Percentiles rank a stretch among this genome's conserved stretches.
Evolutionary conservation across 148 eudicot genomes (phyloP).

Genomic region (Beta vulgaris): DNA sequence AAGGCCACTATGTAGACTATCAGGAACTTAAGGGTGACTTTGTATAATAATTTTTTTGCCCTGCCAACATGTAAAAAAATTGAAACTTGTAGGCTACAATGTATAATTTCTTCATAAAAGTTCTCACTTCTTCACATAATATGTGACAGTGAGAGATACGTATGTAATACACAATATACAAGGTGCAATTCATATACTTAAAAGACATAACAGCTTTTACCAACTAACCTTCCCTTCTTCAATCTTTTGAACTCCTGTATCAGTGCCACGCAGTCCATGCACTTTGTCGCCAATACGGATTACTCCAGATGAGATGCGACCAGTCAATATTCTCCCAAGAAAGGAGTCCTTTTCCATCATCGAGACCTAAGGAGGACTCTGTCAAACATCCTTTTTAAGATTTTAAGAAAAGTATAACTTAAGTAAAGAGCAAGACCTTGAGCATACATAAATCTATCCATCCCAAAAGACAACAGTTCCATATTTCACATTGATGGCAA

Average conservation of each 20-base stretch:
- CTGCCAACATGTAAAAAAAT: no score
- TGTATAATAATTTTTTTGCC: no score
- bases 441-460: neutral
- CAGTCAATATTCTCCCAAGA: slow-evolving; percentile 90
- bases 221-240: slow-evolving; percentile 91
- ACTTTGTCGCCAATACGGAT: slow-evolving; percentile 85
- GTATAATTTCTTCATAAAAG: no score
- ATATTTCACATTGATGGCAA: neutral
- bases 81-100: no score
- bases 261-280: slow-evolving; percentile 72
- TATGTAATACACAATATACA: neutral
- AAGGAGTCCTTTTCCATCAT: slow-evolving; percentile 96
- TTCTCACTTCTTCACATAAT: neutral
- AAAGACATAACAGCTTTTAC: neutral
- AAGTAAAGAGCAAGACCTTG: neutral
- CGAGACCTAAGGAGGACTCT: slow-evolving; percentile 81
- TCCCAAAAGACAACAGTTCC: neutral
- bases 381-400: slow-evolving; percentile 57
- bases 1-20: no score
- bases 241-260: slow-evolving; percentile 65
- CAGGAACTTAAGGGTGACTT: no score
- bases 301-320: slow-evolving; percentile 74
- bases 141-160: neutral
- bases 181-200: neutral
- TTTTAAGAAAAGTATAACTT: neutral